These are phyloP conservation scores for Ilex paraguariensis DNA, from an alignment of 305 asterid genomes.

Conservation along the genomic window DNA sequence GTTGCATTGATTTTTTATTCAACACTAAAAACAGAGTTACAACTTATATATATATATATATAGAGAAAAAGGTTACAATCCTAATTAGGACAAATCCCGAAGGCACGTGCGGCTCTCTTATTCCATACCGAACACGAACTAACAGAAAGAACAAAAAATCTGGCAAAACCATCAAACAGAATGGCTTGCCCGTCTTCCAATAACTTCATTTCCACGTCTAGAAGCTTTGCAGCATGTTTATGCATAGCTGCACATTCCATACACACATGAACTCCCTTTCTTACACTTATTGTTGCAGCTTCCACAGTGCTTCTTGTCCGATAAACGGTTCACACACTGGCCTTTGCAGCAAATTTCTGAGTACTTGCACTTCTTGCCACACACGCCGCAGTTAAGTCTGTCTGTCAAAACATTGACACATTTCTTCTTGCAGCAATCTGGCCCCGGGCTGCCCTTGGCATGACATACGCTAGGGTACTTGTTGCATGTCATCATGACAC, in stretches of 20 bases:
- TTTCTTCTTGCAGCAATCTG: conserved; percentile 51
- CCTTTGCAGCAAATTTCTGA: conserved; percentile 57
- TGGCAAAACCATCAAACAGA: too few species aligned
- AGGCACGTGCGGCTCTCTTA: too few species aligned
- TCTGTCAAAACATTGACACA: conserved; percentile 37
- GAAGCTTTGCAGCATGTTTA: neutral
- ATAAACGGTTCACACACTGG: conserved; percentile 37
- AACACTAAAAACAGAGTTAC: too few species aligned
- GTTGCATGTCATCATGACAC: conserved; percentile 33
- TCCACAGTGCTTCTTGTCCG: conserved; percentile 41
- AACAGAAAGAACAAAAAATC: too few species aligned
- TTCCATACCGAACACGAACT: too few species aligned
- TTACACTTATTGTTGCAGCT: conserved; percentile 38
- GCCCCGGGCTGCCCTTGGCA: conserved; percentile 45
- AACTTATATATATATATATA: too few species aligned
- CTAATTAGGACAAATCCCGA: too few species aligned
- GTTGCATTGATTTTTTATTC: too few species aligned
- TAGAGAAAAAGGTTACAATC: too few species aligned
- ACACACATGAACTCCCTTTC: conserved; percentile 7
- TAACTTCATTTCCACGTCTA: too few species aligned
- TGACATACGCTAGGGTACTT: conserved; percentile 42
- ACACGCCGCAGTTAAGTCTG: conserved; percentile 42
- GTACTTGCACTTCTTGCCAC: conserved; percentile 48
- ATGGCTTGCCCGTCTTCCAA: too few species aligned
- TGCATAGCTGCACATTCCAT: conserved; percentile 1